phyloP scores from a whole-genome alignment of 768 basidiomycete genomes.

The Clavaria fumosa region DNA sequence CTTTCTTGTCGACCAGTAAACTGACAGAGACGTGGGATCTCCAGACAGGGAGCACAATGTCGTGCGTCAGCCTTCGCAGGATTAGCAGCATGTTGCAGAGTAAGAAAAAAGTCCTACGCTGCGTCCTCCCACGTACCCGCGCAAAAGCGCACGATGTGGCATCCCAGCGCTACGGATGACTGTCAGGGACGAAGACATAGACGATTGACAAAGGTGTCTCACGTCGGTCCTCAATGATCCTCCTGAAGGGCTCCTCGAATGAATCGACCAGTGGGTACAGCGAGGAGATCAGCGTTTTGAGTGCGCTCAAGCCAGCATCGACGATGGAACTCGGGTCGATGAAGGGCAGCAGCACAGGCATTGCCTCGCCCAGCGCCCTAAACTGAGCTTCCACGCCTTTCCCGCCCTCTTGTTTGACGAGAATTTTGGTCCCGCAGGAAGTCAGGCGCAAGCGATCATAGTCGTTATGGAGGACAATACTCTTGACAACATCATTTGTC shows the following conservation, averaged over 20 bases:
- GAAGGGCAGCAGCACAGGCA: conserved; percentile 74
- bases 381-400: conserved; percentile 47
- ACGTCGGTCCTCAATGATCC: conserved; percentile 39
- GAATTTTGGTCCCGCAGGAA: conserved; percentile 87
- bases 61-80: conserved; percentile 46
- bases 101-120: conserved; percentile 27
- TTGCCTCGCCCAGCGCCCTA: conserved; percentile 70
- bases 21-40: conserved; percentile 77
- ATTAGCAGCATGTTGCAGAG: conserved; percentile 4
- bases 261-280: conserved; percentile 66
- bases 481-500: conserved; percentile 70
- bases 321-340: conserved; percentile 51
- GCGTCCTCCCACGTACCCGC: conserved; percentile 36
- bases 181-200: not conserved
- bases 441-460: conserved; percentile 75
- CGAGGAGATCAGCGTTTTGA: conserved; percentile 56
- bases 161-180: conserved; percentile 39
- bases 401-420: conserved; percentile 75
- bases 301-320: conserved; percentile 33
- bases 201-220: conserved; percentile 13
- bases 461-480: conserved; percentile 68
- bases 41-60: conserved; percentile 90
- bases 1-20: conserved; percentile 93
- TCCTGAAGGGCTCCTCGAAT: conserved; percentile 46
- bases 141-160: conserved; percentile 56